These are phyloP conservation scores for Naganishia onofrii DNA, from an alignment of 768 basidiomycete genomes.

Conservation along the genomic window DNA sequence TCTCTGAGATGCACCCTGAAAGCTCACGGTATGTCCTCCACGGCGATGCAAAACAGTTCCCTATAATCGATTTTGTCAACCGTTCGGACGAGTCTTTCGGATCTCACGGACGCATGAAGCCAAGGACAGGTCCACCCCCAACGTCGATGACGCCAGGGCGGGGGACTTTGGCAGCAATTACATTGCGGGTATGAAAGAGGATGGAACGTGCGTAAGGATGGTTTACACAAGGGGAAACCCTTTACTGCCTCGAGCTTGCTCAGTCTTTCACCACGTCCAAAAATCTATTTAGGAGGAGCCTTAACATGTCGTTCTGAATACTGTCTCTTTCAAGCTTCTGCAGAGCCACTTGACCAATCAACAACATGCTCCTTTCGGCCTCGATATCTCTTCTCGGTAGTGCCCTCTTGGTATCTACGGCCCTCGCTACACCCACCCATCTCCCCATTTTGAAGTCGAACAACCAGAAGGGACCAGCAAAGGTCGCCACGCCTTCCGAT, in stretches of 20 bases:
- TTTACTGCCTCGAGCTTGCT: not conserved
- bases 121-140: not conserved
- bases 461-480: not conserved
- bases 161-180: not conserved
- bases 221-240: not conserved
- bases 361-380: slow-evolving; percentile 12
- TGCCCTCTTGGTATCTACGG: slow-evolving; percentile 5
- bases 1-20: not conserved
- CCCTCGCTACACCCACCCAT: slow-evolving; percentile 3
- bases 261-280: not conserved
- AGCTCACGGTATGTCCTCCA: not conserved
- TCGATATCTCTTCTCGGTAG: slow-evolving; percentile 11
- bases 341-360: not conserved
- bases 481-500: not conserved
- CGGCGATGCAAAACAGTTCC: not conserved
- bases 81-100: not conserved
- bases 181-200: not conserved
- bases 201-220: not conserved
- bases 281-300: not conserved
- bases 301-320: not conserved
- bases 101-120: not conserved
- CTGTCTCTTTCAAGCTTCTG: not conserved
- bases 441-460: not conserved
- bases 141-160: not conserved
- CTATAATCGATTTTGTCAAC: not conserved